Conservation (phyloP, 148 eudicot species). For the Arctostaphylos glauca region DNA sequence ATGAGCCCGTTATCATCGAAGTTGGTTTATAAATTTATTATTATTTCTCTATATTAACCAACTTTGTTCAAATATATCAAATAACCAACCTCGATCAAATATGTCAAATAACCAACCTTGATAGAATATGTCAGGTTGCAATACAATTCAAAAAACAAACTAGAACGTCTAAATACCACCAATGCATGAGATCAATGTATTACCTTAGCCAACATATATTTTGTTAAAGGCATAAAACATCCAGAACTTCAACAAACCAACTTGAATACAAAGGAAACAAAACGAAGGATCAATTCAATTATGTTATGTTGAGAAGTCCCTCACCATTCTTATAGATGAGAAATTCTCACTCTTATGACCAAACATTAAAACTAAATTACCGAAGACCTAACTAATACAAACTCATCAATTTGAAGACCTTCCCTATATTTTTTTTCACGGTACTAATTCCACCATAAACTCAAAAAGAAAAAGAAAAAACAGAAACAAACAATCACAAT, state of each 20-base stretch:
- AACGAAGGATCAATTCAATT: slow-evolving; percentile 4
- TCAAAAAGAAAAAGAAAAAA: neutral
- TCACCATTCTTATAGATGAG: neutral
- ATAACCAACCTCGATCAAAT: too few species aligned
- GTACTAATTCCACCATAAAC: neutral
- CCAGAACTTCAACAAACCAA: neutral
- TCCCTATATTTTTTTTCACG: neutral
- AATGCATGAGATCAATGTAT: neutral
- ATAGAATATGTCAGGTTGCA: too few species aligned
- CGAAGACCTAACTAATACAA: slow-evolving; percentile 1
- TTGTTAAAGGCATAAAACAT: neutral
- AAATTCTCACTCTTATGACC: neutral
- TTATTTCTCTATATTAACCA: too few species aligned
- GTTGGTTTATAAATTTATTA: too few species aligned
- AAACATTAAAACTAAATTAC: neutral
- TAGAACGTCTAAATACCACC: too few species aligned
- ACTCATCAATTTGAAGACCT: neutral
- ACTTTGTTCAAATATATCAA: too few species aligned
- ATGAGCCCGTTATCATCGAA: too few species aligned
- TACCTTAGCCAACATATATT: neutral
- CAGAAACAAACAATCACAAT: slow-evolving; percentile 21
- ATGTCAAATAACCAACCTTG: too few species aligned
- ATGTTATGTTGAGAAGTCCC: neutral
- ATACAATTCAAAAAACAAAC: too few species aligned
- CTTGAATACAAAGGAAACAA: neutral